Evolutionary conservation across 2,329 filamentous ascomycete species (phyloP), one percentile per base, ranked within the genome.

Genomic region (Ophiostoma sp.): DNA sequence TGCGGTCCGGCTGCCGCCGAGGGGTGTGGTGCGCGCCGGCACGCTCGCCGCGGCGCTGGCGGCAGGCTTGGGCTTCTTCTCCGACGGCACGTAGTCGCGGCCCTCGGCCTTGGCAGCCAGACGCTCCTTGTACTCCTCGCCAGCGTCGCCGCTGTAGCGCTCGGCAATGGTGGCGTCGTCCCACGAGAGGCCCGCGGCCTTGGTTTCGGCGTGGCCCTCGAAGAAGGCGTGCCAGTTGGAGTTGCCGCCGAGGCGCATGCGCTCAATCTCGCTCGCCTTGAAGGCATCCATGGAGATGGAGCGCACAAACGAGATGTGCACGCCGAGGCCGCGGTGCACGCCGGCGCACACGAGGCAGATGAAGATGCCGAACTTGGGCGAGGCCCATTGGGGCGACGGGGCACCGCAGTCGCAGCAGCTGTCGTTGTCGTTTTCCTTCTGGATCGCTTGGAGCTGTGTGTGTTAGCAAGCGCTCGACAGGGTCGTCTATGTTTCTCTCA

Each of bases 211-310:
- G 75, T 91, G 88, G 69, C 82, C 81, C 74, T 96, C 90, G 78
- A 96, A 99, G 80, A 97, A 98, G 38, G 85, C 82, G 73, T 89
- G 89, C 89, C 93, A 98, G 16, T 88, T 85, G 71, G 90, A 88
- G 79, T 99, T 99, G 67, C 95, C 95, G 63, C 94, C 95, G 36
- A 90, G 83, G 69, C 93, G 87, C 95, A 99, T 98, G 73, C 93
- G 90, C 79, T 92, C 89, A 75, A 98, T 94, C 80, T 99, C 95
- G 75, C 86, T 85, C 72, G 88, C 87, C 79, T 99, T 99, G 83
- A 99, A 98, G 69, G 93, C 93, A 81, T 99, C 95, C 95, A 99
- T 99, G 71, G 92, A 97, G 76, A 98, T 95, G 75, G 91, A 95
- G 70, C 95, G 90, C 72, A 99, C 93, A 81, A 99, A 99, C 77